Percentiles rank a stretch among this genome's conserved stretches.
phyloP scores from a whole-genome alignment of 1,139 yeast genomes.

The Taphrina sp. region DNA sequence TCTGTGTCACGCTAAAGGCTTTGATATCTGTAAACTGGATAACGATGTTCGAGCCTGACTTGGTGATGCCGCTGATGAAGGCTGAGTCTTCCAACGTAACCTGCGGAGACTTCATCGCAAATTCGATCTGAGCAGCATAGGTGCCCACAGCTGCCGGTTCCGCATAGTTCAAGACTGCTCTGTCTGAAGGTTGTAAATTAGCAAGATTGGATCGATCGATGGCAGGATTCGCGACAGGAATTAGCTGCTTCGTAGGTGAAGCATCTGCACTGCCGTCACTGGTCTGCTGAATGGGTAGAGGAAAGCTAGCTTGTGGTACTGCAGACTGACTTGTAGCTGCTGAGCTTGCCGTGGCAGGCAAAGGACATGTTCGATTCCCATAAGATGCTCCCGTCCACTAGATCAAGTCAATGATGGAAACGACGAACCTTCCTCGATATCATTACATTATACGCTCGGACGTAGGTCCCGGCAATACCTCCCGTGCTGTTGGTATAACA shows the following conservation, averaged over 20 bases:
- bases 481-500: too few species aligned
- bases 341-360: too few species aligned
- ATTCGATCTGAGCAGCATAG: slow-evolving; percentile 1
- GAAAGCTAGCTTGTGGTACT: too few species aligned
- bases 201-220: neutral
- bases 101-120: neutral
- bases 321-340: too few species aligned
- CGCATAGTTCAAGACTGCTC: neutral
- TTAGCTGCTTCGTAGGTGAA: neutral
- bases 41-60: neutral
- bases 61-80: neutral
- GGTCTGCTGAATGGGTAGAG: too few species aligned
- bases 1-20: neutral
- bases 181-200: neutral
- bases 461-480: too few species aligned
- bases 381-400: too few species aligned
- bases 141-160: neutral
- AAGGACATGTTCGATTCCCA: too few species aligned
- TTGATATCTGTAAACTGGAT: neutral
- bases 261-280: too few species aligned
- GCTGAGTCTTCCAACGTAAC: neutral
- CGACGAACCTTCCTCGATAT: too few species aligned
- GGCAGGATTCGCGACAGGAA: slow-evolving; percentile 4
- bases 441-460: too few species aligned
- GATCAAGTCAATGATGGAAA: too few species aligned